Conservation (phyloP, 1,284 basidiomycete genomes). For the Apiotrichum gamsii region DNA sequence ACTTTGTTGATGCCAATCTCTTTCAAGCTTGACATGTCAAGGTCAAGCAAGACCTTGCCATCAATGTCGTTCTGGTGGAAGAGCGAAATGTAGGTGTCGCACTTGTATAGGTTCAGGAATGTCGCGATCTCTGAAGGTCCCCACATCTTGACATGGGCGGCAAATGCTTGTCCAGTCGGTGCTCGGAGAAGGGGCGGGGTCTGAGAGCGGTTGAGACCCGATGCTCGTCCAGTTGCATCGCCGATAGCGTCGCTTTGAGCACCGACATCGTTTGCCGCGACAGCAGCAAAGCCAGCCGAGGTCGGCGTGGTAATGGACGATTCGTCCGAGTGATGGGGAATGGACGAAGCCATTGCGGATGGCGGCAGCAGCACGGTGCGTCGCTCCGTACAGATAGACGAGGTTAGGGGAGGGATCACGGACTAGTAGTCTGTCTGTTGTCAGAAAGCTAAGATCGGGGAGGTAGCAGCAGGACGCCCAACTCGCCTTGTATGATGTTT, state of each 20-base stretch:
- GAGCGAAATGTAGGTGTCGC: slow-evolving; percentile 58
- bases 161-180: slow-evolving; percentile 23
- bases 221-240: too few species aligned
- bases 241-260: too few species aligned
- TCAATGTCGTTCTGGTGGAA: slow-evolving; percentile 82
- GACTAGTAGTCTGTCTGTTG: too few species aligned
- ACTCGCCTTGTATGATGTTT: too few species aligned
- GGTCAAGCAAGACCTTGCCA: slow-evolving; percentile 77
- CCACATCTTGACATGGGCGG: slow-evolving; percentile 38
- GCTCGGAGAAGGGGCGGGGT: slow-evolving; percentile 34
- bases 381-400: too few species aligned
- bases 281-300: slow-evolving; percentile 23
- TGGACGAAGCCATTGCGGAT: neutral
- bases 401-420: too few species aligned
- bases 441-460: too few species aligned
- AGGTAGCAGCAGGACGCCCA: too few species aligned
- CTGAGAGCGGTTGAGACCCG: slow-evolving; percentile 15
- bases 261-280: neutral
- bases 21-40: slow-evolving; percentile 75
- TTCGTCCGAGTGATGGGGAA: slow-evolving; percentile 2
- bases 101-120: slow-evolving; percentile 51
- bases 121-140: slow-evolving; percentile 27
- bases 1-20: slow-evolving; percentile 84
- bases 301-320: slow-evolving; percentile 29
- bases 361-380: too few species aligned